Conservation (phyloP, 148 eudicot species). For the Polygonum maritimum region DNA sequence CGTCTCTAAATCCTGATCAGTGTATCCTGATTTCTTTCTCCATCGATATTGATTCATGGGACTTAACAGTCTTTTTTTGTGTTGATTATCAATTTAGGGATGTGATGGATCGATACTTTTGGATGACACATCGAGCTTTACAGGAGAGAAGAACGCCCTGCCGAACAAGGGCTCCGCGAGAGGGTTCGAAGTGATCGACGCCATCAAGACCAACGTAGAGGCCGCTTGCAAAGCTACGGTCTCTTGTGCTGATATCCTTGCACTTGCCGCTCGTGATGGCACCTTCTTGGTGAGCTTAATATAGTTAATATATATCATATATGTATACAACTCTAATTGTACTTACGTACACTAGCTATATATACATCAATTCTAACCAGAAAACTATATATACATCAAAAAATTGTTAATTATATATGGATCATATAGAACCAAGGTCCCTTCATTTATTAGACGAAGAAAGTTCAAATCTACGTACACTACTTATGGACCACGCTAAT, state of each 20-base stretch:
- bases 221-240: conserved; percentile 39
- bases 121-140: conserved; percentile 31
- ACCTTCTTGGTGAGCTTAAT: conserved; percentile 31
- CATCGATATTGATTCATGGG: background rate
- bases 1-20: background rate
- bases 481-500: background rate
- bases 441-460: background rate
- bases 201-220: conserved; percentile 43
- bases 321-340: background rate
- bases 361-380: no score
- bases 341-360: background rate
- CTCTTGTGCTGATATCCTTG: conserved; percentile 55
- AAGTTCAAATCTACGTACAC: background rate
- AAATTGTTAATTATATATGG: no score
- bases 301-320: background rate
- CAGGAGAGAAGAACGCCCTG: conserved; percentile 37
- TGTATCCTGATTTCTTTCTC: background rate
- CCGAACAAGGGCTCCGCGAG: conserved; percentile 36
- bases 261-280: conserved; percentile 48
- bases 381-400: no score
- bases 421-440: no score
- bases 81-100: conserved; percentile 19
- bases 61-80: background rate
- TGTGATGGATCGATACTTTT: conserved; percentile 36
- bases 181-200: conserved; percentile 55